Evolutionary conservation across 768 basidiomycete genomes (phyloP).

Genomic region (Nidularia pulvinata): DNA sequence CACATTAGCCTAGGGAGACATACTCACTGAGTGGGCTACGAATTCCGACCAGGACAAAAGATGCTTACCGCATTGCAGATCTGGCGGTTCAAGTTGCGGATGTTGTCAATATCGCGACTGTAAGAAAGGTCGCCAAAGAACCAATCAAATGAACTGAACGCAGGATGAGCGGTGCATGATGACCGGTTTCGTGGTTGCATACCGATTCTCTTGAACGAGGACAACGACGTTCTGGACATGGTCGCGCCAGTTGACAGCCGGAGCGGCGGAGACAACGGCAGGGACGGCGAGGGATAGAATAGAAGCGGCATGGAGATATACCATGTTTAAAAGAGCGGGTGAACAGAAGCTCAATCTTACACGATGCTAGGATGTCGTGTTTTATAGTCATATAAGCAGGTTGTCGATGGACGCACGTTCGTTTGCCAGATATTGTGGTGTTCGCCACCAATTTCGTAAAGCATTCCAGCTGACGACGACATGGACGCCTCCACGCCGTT

Average conservation of each 20-base stretch:
- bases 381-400: neutral
- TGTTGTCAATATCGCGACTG: constrained; percentile 13
- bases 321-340: constrained; percentile 10
- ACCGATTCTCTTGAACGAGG: constrained; percentile 20
- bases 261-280: neutral
- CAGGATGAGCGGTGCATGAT: neutral
- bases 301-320: constrained; percentile 1
- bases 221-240: constrained; percentile 19
- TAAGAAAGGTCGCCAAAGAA: constrained; percentile 19
- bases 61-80: constrained; percentile 17
- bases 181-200: too few species aligned
- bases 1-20: constrained; percentile 7
- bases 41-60: too few species aligned
- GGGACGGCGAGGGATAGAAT: neutral
- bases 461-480: neutral
- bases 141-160: constrained; percentile 21
- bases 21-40: neutral
- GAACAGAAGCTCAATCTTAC: constrained; percentile 1
- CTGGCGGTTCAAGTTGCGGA: constrained; percentile 9
- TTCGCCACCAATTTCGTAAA: neutral
- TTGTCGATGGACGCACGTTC: neutral
- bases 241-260: neutral
- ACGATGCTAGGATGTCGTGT: neutral
- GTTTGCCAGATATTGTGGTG: neutral
- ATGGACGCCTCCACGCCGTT: neutral